Percentiles rank a stretch among this genome's conserved stretches.
Evolutionary conservation across 257 asterid species (phyloP).

Genomic region (Asclepias syriaca): DNA sequence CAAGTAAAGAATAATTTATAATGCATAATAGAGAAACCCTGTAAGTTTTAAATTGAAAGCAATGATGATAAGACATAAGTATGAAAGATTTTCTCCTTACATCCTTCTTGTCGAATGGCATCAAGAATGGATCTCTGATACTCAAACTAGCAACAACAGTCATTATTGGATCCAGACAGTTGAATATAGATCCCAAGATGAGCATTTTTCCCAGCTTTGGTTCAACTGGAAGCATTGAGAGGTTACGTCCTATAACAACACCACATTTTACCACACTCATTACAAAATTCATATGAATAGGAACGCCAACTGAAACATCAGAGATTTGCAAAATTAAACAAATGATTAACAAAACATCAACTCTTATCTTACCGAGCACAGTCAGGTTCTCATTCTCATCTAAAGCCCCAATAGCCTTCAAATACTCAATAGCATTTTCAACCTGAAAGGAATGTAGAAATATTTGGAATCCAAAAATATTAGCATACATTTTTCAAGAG

Average conservation of each 20-base stretch:
- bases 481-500: neutral
- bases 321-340: slow-evolving; percentile 10
- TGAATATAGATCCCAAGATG: slow-evolving; percentile 62
- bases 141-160: slow-evolving; percentile 92
- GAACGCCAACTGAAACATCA: slow-evolving; percentile 2
- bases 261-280: slow-evolving; percentile 15
- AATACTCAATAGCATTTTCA: slow-evolving; percentile 77
- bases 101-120: slow-evolving; percentile 92
- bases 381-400: slow-evolving; percentile 84
- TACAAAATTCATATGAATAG: slow-evolving; percentile 6
- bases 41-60: neutral
- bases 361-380: slow-evolving; percentile 48
- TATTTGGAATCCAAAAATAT: slow-evolving; percentile 18
- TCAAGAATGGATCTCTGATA: slow-evolving; percentile 85
- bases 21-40: neutral
- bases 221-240: slow-evolving; percentile 93
- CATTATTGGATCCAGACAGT: slow-evolving; percentile 82
- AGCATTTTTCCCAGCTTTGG: slow-evolving; percentile 98
- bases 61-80: slow-evolving; percentile 13
- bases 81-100: slow-evolving; percentile 44
- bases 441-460: slow-evolving; percentile 47
- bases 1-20: neutral
- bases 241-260: slow-evolving; percentile 57
- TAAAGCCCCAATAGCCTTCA: slow-evolving; percentile 85
- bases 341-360: slow-evolving; percentile 17